Conservation (phyloP, 176 grass and related monocot species). For the Bromus sterilis region DNA sequence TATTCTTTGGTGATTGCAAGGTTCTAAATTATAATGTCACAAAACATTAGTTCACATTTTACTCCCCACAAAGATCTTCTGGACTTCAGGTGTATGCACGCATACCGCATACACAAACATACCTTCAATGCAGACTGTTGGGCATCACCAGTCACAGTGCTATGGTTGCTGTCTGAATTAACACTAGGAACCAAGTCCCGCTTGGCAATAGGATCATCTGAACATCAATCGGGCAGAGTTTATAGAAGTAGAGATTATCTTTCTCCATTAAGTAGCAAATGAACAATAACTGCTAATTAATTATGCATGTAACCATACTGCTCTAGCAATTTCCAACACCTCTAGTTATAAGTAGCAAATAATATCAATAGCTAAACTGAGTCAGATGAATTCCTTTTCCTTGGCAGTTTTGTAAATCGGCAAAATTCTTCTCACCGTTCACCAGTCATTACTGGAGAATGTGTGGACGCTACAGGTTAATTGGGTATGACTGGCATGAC, state of each 20-base stretch:
- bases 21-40: not conserved
- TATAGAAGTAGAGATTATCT: not conserved
- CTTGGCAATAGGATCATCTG: constrained; percentile 93
- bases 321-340: not conserved
- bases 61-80: not conserved
- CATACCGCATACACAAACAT: constrained; percentile 44
- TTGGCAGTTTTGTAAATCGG: not conserved
- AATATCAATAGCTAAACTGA: not conserved
- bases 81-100: not conserved
- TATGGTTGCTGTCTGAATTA: constrained; percentile 43
- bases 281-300: not conserved
- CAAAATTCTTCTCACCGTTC: not conserved
- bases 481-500: not conserved
- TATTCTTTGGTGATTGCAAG: constrained; percentile 5
- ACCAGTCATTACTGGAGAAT: not conserved
- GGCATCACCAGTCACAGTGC: constrained; percentile 23
- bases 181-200: constrained; percentile 37
- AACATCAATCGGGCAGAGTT: constrained; percentile 4
- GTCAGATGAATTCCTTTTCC: not conserved
- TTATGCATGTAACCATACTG: not conserved
- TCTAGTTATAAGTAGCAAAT: not conserved
- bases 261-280: not conserved
- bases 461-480: not conserved
- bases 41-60: not conserved
- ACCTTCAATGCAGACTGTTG: constrained; percentile 42